Conservation (phyloP, 78 protist species). For the Dictyostelium purpureum region DNA sequence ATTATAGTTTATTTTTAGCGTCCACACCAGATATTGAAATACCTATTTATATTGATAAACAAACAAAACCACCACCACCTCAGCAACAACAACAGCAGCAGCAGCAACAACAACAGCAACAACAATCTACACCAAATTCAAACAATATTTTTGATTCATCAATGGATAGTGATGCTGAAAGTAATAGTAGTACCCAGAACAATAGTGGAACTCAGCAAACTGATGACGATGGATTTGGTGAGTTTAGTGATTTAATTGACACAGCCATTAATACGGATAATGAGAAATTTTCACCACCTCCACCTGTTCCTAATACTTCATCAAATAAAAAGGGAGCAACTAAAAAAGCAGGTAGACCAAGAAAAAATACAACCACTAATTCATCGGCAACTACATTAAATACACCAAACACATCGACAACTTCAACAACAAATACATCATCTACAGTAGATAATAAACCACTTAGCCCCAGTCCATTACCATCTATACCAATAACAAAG, state of each 20-base stretch:
- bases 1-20: too few relatives aligned
- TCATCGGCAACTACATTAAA: not conserved
- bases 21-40: too few relatives aligned
- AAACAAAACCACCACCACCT: not conserved
- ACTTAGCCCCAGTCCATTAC: not conserved
- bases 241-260: not conserved
- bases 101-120: not conserved
- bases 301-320: too few relatives aligned
- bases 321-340: not conserved
- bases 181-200: not conserved
- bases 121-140: not conserved
- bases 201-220: not conserved
- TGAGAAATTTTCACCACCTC: conserved; percentile 7
- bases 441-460: not conserved
- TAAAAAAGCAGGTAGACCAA: conserved; percentile 12
- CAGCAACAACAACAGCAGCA: not conserved
- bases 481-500: too few relatives aligned
- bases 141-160: not conserved
- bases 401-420: not conserved
- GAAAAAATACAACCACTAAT: not conserved
- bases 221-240: not conserved
- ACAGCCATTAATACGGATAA: not conserved
- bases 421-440: not conserved
- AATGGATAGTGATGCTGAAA: conserved; percentile 1
- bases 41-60: too few relatives aligned